These are phyloP conservation scores for Coniferiporia weirii DNA, from an alignment of 1,284 basidiomycete genomes.

Conservation along the genomic window DNA sequence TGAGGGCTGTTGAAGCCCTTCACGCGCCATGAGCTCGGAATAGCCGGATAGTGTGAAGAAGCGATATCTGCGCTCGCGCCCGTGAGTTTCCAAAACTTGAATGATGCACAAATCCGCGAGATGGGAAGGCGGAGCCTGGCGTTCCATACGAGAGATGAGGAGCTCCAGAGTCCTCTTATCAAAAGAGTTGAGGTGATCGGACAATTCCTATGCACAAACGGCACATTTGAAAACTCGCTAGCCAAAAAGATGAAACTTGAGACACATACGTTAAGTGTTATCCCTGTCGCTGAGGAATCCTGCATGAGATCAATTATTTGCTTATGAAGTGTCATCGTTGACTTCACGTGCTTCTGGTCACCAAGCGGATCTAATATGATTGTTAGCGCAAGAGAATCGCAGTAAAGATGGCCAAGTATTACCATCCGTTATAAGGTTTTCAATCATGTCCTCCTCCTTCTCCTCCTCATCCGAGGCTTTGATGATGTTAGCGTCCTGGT, in stretches of 20 bases:
- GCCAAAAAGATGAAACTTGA: not conserved
- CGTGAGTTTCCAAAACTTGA: constrained; percentile 67
- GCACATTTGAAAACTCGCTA: constrained; percentile 4
- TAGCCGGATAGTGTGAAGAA: constrained; percentile 70
- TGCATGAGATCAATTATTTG: constrained; percentile 70
- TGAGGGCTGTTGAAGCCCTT: constrained; percentile 49
- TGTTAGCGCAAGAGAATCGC: not conserved
- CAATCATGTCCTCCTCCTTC: constrained; percentile 28
- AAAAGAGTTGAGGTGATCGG: constrained; percentile 56
- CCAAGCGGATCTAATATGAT: not conserved
- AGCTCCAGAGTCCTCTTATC: constrained; percentile 76
- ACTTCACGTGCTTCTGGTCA: constrained; percentile 35
- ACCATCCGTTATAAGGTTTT: constrained; percentile 14
- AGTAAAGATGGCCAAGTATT: not conserved
- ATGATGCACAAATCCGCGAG: constrained; percentile 63
- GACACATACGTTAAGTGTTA: constrained; percentile 59
- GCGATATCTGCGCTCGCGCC: constrained; percentile 74
- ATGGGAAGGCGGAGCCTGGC: constrained; percentile 57
- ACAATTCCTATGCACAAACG: constrained; percentile 53
- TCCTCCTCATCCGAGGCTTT: constrained; percentile 30
- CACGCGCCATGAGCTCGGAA: constrained; percentile 46
- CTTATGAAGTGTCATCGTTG: constrained; percentile 63
- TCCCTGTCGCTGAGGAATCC: constrained; percentile 56
- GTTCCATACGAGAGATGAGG: constrained; percentile 63
- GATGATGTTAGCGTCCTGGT: constrained; percentile 13